Percentiles rank a stretch among this genome's conserved stretches.
These are phyloP conservation scores for Citrus medica DNA, from an alignment of 345 rosid genomes.

Conservation along the genomic window DNA sequence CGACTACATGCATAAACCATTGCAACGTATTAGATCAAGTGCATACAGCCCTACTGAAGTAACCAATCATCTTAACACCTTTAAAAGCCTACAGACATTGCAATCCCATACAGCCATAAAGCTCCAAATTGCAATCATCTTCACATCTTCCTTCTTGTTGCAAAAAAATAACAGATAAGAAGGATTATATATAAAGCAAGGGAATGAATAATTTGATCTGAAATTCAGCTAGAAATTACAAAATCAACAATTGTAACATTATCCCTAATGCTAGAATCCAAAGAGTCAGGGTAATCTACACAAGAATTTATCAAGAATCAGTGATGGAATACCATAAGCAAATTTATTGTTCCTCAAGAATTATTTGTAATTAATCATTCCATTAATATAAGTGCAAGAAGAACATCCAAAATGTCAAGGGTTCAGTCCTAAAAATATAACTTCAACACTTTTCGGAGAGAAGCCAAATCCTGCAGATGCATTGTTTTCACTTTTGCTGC, in stretches of 20 bases:
- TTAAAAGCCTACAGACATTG: neutral
- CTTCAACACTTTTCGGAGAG: conserved; percentile 67
- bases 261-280: neutral
- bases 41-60: neutral
- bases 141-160: neutral
- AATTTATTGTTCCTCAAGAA: neutral
- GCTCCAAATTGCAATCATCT: neutral
- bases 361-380: neutral
- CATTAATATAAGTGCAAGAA: neutral
- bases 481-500: conserved; percentile 12
- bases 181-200: neutral
- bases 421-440: conserved; percentile 17
- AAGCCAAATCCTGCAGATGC: conserved; percentile 31
- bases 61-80: neutral
- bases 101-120: neutral
- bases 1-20: neutral
- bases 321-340: neutral
- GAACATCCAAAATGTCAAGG: neutral
- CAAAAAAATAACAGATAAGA: neutral
- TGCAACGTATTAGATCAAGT: neutral
- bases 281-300: neutral
- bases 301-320: neutral
- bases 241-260: neutral
- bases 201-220: neutral
- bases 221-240: neutral